Conservation (phyloP, 176 grass and related monocot genomes). For the Eragrostis curvula region DNA sequence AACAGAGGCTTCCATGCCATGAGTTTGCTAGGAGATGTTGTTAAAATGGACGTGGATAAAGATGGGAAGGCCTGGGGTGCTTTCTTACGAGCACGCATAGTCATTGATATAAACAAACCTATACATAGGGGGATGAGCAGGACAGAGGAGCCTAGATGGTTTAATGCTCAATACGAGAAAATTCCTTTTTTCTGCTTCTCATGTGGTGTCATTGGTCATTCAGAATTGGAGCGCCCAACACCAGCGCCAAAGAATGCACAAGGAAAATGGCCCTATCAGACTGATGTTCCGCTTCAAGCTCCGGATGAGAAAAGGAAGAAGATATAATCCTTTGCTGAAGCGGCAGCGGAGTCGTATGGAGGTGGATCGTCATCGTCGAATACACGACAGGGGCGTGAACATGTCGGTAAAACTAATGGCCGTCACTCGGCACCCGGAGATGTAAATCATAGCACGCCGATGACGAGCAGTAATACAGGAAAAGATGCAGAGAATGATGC, state of each 20-base stretch:
- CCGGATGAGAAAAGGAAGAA: not conserved
- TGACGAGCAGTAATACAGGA: too few relatives aligned
- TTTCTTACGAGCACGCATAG: not conserved
- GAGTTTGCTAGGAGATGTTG: not conserved
- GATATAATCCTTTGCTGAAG: not conserved
- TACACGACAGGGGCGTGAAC: too few relatives aligned
- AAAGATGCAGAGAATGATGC: too few relatives aligned
- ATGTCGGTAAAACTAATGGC: not conserved
- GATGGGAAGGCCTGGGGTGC: not conserved
- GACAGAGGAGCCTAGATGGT: too few relatives aligned
- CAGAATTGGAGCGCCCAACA: not conserved
- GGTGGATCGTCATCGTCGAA: too few relatives aligned
- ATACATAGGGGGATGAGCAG: not conserved
- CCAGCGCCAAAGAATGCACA: not conserved
- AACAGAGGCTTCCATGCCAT: not conserved
- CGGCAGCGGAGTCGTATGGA: not conserved
- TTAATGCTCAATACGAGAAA: too few relatives aligned
- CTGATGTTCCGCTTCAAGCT: too few relatives aligned
- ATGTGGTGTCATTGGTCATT: not conserved
- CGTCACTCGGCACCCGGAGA: too few relatives aligned
- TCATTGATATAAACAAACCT: not conserved
- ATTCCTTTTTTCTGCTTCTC: too few relatives aligned
- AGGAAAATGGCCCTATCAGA: not conserved
- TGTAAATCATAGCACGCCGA: too few relatives aligned
- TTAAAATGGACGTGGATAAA: too few relatives aligned